Base-by-base conservation (phyloP, 1,139 yeast genomes). In the Suhomyces atakaporum region DNA sequence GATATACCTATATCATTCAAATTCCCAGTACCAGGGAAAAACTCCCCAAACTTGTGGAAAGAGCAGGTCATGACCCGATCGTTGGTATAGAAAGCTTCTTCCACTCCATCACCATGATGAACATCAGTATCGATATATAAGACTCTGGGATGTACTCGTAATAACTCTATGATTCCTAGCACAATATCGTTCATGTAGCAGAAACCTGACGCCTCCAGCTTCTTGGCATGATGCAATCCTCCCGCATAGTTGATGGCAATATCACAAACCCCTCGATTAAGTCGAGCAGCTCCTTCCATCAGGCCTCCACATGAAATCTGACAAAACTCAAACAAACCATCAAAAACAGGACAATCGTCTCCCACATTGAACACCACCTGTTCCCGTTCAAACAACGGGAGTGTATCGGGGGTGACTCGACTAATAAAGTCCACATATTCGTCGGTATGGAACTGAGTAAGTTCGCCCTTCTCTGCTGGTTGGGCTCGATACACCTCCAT, bases 71-170 rank as follows among this genome's bases (percentile, higher is more conserved):
- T 89, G 33, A 92, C 98, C 46, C 97, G 70, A 60, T 92, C 97
- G 8, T 96, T 89, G 10, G 96, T 81, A 62, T 90, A 92, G 54
- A 92, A 92, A 0, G 97, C 97, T 60, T 92, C 97, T 62, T 92
- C 97, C 20, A 92, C 98, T 43, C 97, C 98, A 62, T 92, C 98
- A 39, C 98, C 98, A 55, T 92, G 98, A 59, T 92, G 98, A 11
- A 92, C 88, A 62, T 92, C 98, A 43, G 88, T 92, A 59, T 92
- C 98, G 45, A 92, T 84, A 60, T 92, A 92, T 49, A 92, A 70
- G 8, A 92, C 97, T 49, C 97, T 75, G 31, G 96, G 95, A 62
- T 92, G 96, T 55, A 86, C 89, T 41, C 97, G 72, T 50, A 92
- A 70, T 43, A 92, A 73, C 59, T 92, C 95, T 49, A 92, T 79